These are phyloP conservation scores for Dichotomocladium elegans DNA, from an alignment of 371 early-diverging fungal genomes.

Conservation along the genomic window DNA sequence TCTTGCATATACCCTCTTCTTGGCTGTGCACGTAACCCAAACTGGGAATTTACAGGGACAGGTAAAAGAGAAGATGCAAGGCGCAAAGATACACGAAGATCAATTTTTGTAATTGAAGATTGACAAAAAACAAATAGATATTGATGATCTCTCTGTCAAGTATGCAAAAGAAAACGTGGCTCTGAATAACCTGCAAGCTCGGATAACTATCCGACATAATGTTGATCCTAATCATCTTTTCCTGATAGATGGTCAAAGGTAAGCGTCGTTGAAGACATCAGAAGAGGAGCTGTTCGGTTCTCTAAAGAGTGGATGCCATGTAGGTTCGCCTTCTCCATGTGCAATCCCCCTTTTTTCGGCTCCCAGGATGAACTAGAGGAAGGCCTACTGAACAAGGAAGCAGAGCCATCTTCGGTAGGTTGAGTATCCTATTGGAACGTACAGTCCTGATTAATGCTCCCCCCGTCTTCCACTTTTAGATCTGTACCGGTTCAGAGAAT, in stretches of 20 bases:
- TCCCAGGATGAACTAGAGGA: constrained; percentile 42
- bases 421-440: not conserved
- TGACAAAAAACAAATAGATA: constrained; percentile 30
- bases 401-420: constrained; percentile 47
- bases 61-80: too few relatives aligned
- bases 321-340: constrained; percentile 63
- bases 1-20: constrained; percentile 76
- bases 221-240: constrained; percentile 24
- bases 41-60: constrained; percentile 58
- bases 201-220: constrained; percentile 43
- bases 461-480: too few relatives aligned
- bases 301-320: too few relatives aligned
- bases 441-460: not conserved
- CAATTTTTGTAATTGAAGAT: not conserved
- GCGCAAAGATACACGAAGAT: not conserved
- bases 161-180: constrained; percentile 56
- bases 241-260: constrained; percentile 13
- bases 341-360: constrained; percentile 73
- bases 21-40: constrained; percentile 41
- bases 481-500: constrained; percentile 49
- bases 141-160: constrained; percentile 43
- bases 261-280: too few relatives aligned
- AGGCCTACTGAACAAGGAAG: constrained; percentile 34
- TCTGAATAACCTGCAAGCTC: constrained; percentile 40
- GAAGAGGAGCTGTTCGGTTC: too few relatives aligned